Conservation (phyloP, 306 rosid genomes). For the Datisca glomerata region DNA sequence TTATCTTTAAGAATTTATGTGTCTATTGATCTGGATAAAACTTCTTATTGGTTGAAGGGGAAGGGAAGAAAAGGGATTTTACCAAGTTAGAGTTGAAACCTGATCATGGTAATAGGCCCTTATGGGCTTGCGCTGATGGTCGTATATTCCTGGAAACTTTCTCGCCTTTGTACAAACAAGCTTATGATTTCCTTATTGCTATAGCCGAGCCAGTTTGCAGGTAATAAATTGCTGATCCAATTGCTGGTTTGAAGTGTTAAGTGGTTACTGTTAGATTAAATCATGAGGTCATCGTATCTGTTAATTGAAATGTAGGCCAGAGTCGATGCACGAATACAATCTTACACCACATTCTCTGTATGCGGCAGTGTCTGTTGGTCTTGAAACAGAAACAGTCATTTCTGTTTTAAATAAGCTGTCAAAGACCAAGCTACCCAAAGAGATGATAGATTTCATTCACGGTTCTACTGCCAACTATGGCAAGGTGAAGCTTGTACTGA, state of each 20-base stretch:
- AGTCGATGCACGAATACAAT: conserved; percentile 91
- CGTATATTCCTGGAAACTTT: conserved; percentile 91
- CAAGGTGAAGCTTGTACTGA: conserved; percentile 92
- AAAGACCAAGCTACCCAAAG: conserved; percentile 91
- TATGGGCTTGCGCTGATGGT: conserved; percentile 94
- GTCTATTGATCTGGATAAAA: conserved; percentile 2
- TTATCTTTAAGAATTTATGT: neutral
- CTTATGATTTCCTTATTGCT: conserved; percentile 91
- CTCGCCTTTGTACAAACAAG: conserved; percentile 86
- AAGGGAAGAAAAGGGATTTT: conserved; percentile 59
- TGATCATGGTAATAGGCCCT: conserved; percentile 74
- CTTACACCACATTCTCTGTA: conserved; percentile 88
- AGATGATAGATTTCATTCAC: conserved; percentile 77
- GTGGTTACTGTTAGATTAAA: conserved; percentile 2
- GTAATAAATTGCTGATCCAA: conserved; percentile 17
- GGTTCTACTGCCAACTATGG: conserved; percentile 90
- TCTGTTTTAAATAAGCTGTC: conserved; percentile 74
- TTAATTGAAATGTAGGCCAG: conserved; percentile 51
- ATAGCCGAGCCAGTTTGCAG: conserved; percentile 96
- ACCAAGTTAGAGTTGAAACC: conserved; percentile 77
- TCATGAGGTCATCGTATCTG: neutral
- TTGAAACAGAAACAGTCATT: conserved; percentile 75
- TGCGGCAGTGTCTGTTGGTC: conserved; percentile 94
- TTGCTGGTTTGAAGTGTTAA: neutral
- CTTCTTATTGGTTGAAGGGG: conserved; percentile 22